Evolutionary conservation across 2,329 filamentous ascomycete species (phyloP).

Genomic region (Claviceps monticola): DNA sequence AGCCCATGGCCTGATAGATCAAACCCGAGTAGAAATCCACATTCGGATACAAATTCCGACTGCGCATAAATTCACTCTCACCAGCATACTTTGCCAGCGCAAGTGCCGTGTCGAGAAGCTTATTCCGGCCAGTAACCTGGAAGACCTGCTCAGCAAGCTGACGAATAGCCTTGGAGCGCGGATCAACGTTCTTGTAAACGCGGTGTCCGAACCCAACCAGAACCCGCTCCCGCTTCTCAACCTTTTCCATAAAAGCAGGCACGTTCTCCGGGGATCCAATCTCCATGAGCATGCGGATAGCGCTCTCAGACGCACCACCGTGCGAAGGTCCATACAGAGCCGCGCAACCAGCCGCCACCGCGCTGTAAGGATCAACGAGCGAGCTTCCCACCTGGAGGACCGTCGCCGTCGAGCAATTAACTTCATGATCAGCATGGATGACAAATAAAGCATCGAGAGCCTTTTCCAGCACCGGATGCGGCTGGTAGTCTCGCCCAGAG

Average conservation of each 20-base stretch:
- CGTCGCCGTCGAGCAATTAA: slow-evolving; percentile 43
- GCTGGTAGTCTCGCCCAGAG: slow-evolving; percentile 30
- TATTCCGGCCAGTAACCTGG: slow-evolving; percentile 34
- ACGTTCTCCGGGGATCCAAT: slow-evolving; percentile 37
- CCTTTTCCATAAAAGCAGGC: slow-evolving; percentile 32
- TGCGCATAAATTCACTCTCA: slow-evolving; percentile 34
- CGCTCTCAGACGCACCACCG: slow-evolving; percentile 44
- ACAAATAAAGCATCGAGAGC: slow-evolving; percentile 40
- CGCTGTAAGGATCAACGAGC: slow-evolving; percentile 40
- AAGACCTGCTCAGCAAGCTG: slow-evolving; percentile 36
- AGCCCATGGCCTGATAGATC: slow-evolving; percentile 39
- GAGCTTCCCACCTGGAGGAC: slow-evolving; percentile 42
- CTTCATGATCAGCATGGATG: slow-evolving; percentile 44
- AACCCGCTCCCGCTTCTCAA: slow-evolving; percentile 35
- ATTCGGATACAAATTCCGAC: slow-evolving; percentile 34
- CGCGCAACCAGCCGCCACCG: slow-evolving; percentile 37
- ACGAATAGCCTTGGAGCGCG: slow-evolving; percentile 34
- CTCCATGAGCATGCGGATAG: slow-evolving; percentile 38
- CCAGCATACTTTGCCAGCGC: slow-evolving; percentile 30
- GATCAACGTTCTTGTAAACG: slow-evolving; percentile 40
- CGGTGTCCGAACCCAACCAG: slow-evolving; percentile 43
- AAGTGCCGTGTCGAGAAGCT: slow-evolving; percentile 34
- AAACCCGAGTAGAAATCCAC: slow-evolving; percentile 39
- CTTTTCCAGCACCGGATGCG: slow-evolving; percentile 34
- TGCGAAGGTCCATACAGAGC: slow-evolving; percentile 43